Conservation (phyloP, 352 stramenopile species). For the Phytophthora colocasiae region DNA sequence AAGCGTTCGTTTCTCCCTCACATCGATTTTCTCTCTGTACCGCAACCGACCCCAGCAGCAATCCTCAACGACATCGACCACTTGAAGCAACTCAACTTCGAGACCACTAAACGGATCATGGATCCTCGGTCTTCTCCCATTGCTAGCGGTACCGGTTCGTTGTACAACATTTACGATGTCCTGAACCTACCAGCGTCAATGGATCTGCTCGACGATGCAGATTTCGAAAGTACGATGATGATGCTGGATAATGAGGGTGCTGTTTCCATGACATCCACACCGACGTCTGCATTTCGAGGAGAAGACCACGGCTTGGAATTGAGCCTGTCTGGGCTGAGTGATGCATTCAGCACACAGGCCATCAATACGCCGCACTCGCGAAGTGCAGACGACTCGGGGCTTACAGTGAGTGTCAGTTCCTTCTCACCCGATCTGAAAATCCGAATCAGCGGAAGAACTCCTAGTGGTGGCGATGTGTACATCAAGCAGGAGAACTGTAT, state of each 20-base stretch:
- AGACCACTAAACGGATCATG: constrained; percentile 17
- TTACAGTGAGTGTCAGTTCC: constrained; percentile 9
- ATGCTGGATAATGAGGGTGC: constrained; percentile 49
- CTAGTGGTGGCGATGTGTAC: constrained; percentile 27
- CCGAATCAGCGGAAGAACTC: constrained; percentile 33
- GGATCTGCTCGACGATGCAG: constrained; percentile 65
- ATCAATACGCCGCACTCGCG: constrained; percentile 6
- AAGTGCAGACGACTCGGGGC: background rate
- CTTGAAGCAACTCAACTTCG: constrained; percentile 2
- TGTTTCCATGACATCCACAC: constrained; percentile 12
- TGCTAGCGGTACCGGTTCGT: constrained; percentile 17
- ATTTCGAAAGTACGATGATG: constrained; percentile 76
- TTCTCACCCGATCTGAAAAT: constrained; percentile 54
- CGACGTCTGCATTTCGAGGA: constrained; percentile 30
- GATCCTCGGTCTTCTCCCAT: constrained; percentile 32
- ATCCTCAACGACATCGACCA: constrained; percentile 1
- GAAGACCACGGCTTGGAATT: constrained; percentile 54
- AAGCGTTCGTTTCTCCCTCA: constrained; percentile 23
- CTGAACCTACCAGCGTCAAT: constrained; percentile 52
- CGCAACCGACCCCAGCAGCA: constrained; percentile 13
- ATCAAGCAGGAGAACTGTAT: constrained; percentile 54
- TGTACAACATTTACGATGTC: constrained; percentile 52
- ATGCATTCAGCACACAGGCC: constrained; percentile 50
- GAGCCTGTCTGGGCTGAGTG: constrained; percentile 52
- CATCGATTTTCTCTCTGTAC: constrained; percentile 39